phyloP scores from a whole-genome alignment of 2,329 filamentous ascomycete species.

The Ceratocystis huliohia region DNA sequence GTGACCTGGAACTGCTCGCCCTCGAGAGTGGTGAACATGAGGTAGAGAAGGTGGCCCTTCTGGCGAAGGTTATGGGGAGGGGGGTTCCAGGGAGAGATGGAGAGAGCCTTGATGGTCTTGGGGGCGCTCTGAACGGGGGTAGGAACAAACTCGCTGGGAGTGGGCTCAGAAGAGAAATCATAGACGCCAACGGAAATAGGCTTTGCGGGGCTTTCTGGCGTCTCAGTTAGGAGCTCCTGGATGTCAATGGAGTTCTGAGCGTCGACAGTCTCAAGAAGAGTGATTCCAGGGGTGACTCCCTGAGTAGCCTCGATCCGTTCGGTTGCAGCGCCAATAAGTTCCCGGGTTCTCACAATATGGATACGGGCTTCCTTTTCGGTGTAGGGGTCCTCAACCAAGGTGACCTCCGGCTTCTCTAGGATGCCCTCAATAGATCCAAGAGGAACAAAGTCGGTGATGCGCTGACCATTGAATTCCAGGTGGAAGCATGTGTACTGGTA shows the following conservation, averaged over 20 bases:
- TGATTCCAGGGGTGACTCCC: conserved; percentile 72
- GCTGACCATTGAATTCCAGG: conserved; percentile 75
- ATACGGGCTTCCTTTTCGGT: conserved; percentile 96
- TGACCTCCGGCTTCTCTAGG: conserved; percentile 61
- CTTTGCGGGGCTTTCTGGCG: conserved; percentile 4
- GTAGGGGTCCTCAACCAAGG: conserved; percentile 84
- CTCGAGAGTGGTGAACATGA: conserved; percentile 80
- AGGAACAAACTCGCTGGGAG: conserved; percentile 60
- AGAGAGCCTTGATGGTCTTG: conserved; percentile 81
- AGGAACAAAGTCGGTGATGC: conserved; percentile 90
- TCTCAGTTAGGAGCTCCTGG: conserved; percentile 9
- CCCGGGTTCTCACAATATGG: conserved; percentile 79
- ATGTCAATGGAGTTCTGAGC: conserved; percentile 31
- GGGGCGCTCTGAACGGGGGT: conserved; percentile 53
- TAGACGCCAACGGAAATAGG: conserved; percentile 48
- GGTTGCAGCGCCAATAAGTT: conserved; percentile 83
- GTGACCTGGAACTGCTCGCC: conserved; percentile 93
- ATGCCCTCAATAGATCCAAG: conserved; percentile 79
- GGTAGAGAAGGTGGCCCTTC: conserved; percentile 83
- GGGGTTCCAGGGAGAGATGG: conserved; percentile 90
- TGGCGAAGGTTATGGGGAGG: conserved; percentile 83
- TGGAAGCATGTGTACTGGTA: conserved; percentile 99
- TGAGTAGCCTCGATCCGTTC: conserved; percentile 78
- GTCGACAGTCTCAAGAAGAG: conserved; percentile 68
- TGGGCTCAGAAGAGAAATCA: conserved; percentile 58